Base-by-base conservation (phyloP, 768 basidiomycete genomes). In the Podaxis rugospora region DNA sequence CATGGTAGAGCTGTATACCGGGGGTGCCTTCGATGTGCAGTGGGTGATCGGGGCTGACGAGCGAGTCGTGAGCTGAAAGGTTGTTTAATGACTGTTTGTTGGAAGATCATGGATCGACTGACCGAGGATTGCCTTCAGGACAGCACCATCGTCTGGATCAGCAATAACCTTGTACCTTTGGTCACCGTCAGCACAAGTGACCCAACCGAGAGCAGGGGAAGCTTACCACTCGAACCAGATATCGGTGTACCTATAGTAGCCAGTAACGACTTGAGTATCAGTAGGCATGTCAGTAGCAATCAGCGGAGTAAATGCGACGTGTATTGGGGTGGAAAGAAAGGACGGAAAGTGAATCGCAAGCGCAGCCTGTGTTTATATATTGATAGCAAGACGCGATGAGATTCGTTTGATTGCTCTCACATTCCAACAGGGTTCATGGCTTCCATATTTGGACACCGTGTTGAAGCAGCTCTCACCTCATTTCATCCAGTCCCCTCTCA, bases 231-330 rank as follows among this genome's bases (percentile, higher is more conserved):
- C 87, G 59, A 86, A 93, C 82, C 85, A 88, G 55, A 94, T 87
- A 72, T 95, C 92, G 0, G 91, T 91, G 69, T 89, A 93, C 55
- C 93, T 78, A 70, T 92, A 93, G 67, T 88, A 93, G 13, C 90
- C 90, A 61, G 81, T 86, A 52, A 86, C 72, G 4, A 83, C 77
- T 4, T 81, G 75, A 27, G 73, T 67, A 50, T 75, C 71, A 2
- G 51, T 42, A 27, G 62, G n/a, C 55, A 47, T 57, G 4, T 18
- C 5, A 36, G 35, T 42, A 51, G 28, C 28, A 25, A 49, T 49
- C 18, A 25, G 10, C 10, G 4, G 23, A 25, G 13, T 3, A 25
- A 14, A 21, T 5, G 7, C 6, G 5, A 14, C 14, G 47, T 49
- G 21, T 49, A 25, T 4, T 25, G 23, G n/a, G 23, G 21, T n/a